Percentiles rank a stretch among this genome's conserved stretches.
These are phyloP conservation scores for Vitis hybrid DNA, from an alignment of 177 flowering plant species.

Conservation along the genomic window DNA sequence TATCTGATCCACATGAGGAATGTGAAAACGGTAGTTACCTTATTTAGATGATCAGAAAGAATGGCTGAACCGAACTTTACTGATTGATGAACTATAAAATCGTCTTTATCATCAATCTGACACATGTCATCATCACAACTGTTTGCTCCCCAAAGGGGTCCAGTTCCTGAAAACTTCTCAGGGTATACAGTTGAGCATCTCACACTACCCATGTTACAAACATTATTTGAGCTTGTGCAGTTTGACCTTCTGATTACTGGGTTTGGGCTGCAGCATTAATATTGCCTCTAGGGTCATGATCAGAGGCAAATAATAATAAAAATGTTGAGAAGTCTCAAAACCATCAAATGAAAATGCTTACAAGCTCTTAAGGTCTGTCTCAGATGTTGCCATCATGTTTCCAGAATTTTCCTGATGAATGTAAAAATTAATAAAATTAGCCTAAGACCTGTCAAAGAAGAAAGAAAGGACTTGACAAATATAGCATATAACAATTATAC, in stretches of 20 bases:
- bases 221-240: constrained; percentile 39
- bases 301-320: neutral
- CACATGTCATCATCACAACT: constrained; percentile 80
- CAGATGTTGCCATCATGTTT: constrained; percentile 31
- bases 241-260: constrained; percentile 35
- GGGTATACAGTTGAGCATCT: constrained; percentile 48
- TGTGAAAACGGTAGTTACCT: constrained; percentile 42
- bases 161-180: constrained; percentile 38
- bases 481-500: constrained; percentile 15
- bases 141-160: constrained; percentile 35
- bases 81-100: constrained; percentile 34
- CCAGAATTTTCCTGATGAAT: constrained; percentile 45
- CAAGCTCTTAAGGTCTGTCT: constrained; percentile 41
- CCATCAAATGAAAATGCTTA: constrained; percentile 31
- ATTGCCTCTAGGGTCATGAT: constrained; percentile 18
- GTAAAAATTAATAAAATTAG: constrained; percentile 9
- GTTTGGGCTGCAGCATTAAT: constrained; percentile 39
- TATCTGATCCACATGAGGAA: neutral
- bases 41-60: constrained; percentile 36
- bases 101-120: constrained; percentile 64
- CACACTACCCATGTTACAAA: constrained; percentile 47
- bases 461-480: neutral
- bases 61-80: constrained; percentile 21
- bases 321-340: neutral
- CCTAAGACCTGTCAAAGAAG: constrained; percentile 9